Evolutionary conservation across 148 eudicot genomes (phyloP), one percentile per base, ranked within the genome.

Genomic region (Diospyros kaki): DNA sequence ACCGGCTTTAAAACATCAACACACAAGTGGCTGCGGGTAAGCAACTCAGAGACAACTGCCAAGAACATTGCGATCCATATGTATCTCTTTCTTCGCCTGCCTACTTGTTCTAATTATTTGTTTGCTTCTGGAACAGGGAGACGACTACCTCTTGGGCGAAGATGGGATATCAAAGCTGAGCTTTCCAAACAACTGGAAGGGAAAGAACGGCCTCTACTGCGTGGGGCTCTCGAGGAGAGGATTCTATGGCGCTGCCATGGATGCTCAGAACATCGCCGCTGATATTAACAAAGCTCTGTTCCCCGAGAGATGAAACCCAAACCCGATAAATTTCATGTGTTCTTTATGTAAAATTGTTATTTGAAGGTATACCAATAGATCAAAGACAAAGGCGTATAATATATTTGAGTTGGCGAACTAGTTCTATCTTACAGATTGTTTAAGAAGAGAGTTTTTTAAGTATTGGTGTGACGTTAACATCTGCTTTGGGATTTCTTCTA

Each of bases 121-220:
- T 54, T 38, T 40, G 9, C 40, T 39, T 7, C 13, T 68, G 43
- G 61, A 11, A 52, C 77, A 90, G 96, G 93, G 89, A 5, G 98
- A 88, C 45, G 83, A 85, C 43, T 66, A 84, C 59, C 73, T 93
- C 13, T 58, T 93, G 39, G 85, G 85, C 67, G 83, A 91, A 73
- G 92, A 93, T 73, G 98, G 96, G 39, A 38, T 93, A 42, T 75
- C 98, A 6, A 90, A 86, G 75, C 88, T 75, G 0, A 58, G 58
- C 5, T 87, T 48, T 74, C 98, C 98, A 2, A 68, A 93, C 64
- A 83, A 89, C 43, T 93, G 98, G 98, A 93, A 91, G 81, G 98
- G 96, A 2, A 53, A 80, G 74, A 83, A 86, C 48, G 96, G 96
- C 42, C 80, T 93, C n/a, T 93, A 91, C 41, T 93, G 96, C 53